Percentiles rank a stretch among this genome's conserved stretches.
These are phyloP conservation scores for Funneliformis caledonium DNA, from an alignment of 371 early-diverging fungal genomes.

Conservation along the genomic window DNA sequence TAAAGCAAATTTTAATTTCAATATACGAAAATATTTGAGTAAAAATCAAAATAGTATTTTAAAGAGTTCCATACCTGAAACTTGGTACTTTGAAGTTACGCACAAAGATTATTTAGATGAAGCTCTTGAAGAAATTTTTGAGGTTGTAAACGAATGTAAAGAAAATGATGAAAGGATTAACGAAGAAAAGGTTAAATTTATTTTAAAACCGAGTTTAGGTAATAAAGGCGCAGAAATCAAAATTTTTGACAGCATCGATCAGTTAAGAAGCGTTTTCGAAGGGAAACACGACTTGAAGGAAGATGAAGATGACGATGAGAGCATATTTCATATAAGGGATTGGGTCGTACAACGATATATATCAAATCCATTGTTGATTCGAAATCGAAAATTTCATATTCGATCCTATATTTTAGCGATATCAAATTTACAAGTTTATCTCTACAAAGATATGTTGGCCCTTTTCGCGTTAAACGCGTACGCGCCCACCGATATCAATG, in stretches of 20 bases:
- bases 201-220: conserved; percentile 66
- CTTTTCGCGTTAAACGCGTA: conserved; percentile 68
- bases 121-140: conserved; percentile 72
- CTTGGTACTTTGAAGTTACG: conserved; percentile 73
- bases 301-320: conserved; percentile 45
- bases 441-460: conserved; percentile 70
- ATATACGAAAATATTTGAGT: not conserved
- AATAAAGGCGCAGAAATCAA: conserved; percentile 72
- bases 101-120: conserved; percentile 75
- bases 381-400: conserved; percentile 74
- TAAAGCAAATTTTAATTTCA: not conserved
- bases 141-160: conserved; percentile 61
- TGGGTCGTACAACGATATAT: conserved; percentile 78
- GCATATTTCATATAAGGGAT: conserved; percentile 58
- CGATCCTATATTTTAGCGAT: conserved; percentile 72
- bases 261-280: conserved; percentile 54
- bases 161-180: conserved; percentile 1
- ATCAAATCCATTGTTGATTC: conserved; percentile 59
- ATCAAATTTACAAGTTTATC: conserved; percentile 66
- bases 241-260: conserved; percentile 64
- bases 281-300: conserved; percentile 22
- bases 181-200: conserved; percentile 49
- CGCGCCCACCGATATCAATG: conserved; percentile 49
- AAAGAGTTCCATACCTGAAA: conserved; percentile 61
- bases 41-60: conserved; percentile 65